Evolutionary conservation across 257 asterid species (phyloP), one percentile per base, ranked within the genome.

Genomic region (Haberlea rhodopensis): DNA sequence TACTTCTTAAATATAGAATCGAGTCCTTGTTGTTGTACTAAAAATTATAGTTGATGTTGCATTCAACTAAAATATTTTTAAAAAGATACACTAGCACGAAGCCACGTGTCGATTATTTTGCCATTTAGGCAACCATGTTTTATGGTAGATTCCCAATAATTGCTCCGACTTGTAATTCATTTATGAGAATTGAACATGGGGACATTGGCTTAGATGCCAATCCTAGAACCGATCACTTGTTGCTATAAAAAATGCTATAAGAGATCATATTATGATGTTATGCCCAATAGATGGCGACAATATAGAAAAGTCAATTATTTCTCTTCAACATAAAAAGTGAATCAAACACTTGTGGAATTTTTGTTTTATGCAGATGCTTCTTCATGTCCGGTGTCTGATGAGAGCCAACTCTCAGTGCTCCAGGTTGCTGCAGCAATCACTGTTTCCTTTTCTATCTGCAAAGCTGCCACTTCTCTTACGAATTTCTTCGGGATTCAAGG

Each of bases 371-470:
- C 72, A 85, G 89, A 77, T 80, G 83, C 68, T 72, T 57, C 81
- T 78, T 65, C 73, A 55, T 40, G 54, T 57, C 69, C 56, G 26
- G 77, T 22, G 23, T 75, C 80, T 26, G 71, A 78, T 27, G 80
- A 71, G 69, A 76, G 71, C 78, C 73, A 85, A 63, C 66, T 74
- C 63, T 82, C 87, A 3, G 82, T 81, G 70, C 76, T 77, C 62
- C 91, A 83, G 65, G 80, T 79, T 63, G 86, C 80, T 69, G 74
- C 85, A 60, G 83, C 94, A 65, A 71, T 89, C 70, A 81, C 91
- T 15, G 82, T 87, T 67, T 81, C 95, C 54, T 73, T 89, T 60
- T 77, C 88, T 48, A 80, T 89, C 27, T 89, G 94, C 76, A 85
- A 87, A 79, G 63, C 75, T 62, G 91, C 81, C 25, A 75, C 77